Percentiles rank a stretch among this genome's conserved stretches.
These are phyloP conservation scores for Boletus patriciae DNA, from an alignment of 768 basidiomycete species.

Conservation along the genomic window DNA sequence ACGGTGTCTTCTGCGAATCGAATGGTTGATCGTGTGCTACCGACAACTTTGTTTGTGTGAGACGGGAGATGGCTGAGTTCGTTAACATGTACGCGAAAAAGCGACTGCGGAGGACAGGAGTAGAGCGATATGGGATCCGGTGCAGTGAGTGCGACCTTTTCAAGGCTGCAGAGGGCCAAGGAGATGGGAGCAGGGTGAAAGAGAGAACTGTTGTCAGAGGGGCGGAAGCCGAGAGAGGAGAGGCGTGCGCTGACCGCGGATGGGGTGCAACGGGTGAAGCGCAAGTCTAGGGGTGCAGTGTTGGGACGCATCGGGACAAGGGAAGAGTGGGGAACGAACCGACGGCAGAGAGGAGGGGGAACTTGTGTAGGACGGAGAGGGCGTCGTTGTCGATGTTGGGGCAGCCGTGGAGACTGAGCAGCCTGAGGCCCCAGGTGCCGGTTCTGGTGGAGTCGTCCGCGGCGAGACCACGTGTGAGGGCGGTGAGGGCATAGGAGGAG, in stretches of 20 bases:
- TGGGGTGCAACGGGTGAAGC: conserved; percentile 46
- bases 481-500: conserved; percentile 51
- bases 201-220: conserved; percentile 31
- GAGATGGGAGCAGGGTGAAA: conserved; percentile 46
- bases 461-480: conserved; percentile 49
- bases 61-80: conserved; percentile 9
- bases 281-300: conserved; percentile 40
- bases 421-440: conserved; percentile 60
- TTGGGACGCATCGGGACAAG: conserved; percentile 2
- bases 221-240: conserved; percentile 26
- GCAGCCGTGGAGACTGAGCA: conserved; percentile 59
- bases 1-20: conserved; percentile 14
- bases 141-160: conserved; percentile 17
- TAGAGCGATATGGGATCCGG: conserved; percentile 25
- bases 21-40: background rate
- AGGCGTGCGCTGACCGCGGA: conserved; percentile 17
- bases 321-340: conserved; percentile 42
- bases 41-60: background rate
- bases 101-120: conserved; percentile 25
- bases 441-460: conserved; percentile 13
- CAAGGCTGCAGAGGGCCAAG: conserved; percentile 35
- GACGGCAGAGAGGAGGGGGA: conserved; percentile 60
- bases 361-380: conserved; percentile 42
- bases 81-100: conserved; percentile 30
- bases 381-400: conserved; percentile 45